Evolutionary conservation across 345 rosid genomes (phyloP).

Genomic region (Gynandropsis gynandra): DNA sequence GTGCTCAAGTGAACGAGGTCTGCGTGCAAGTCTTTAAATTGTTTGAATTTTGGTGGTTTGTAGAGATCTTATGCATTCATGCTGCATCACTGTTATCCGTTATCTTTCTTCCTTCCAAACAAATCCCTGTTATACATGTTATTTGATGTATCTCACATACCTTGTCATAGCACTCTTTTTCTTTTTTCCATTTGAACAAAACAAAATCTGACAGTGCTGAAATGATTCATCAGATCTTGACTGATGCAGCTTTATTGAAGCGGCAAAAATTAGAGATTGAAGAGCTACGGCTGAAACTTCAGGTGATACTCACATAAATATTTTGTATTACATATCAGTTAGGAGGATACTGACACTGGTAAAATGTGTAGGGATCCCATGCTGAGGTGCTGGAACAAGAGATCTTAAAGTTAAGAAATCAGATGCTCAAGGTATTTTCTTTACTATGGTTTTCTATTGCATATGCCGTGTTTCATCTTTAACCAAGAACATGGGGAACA

Average conservation of each 20-base stretch:
- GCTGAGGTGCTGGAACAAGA: slow-evolving; percentile 88
- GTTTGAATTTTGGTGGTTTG: slow-evolving; percentile 11
- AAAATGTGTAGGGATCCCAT: slow-evolving; percentile 63
- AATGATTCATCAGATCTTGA: slow-evolving; percentile 54
- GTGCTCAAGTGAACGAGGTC: slow-evolving; percentile 97
- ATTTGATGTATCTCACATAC: not conserved
- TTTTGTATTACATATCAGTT: slow-evolving; percentile 1
- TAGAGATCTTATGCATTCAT: not conserved
- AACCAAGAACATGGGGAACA: slow-evolving; percentile 4
- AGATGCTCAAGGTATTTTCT: slow-evolving; percentile 71
- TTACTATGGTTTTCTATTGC: not conserved
- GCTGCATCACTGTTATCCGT: slow-evolving; percentile 3
- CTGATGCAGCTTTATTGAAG: slow-evolving; percentile 88
- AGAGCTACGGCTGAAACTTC: slow-evolving; percentile 74
- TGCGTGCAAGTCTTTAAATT: slow-evolving; percentile 9
- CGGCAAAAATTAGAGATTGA: slow-evolving; percentile 94
- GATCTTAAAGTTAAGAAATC: slow-evolving; percentile 76
- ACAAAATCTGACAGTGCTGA: slow-evolving; percentile 24
- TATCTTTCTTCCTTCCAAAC: not conserved
- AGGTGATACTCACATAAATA: slow-evolving; percentile 34
- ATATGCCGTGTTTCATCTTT: not conserved
- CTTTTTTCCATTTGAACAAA: not conserved
- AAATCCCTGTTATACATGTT: not conserved
- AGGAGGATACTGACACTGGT: slow-evolving; percentile 9
- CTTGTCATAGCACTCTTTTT: not conserved